Percentiles rank a stretch among this genome's conserved stretches.
These are phyloP conservation scores for Solanum arcanum DNA, from an alignment of 257 asterid genomes.

Conservation along the genomic window DNA sequence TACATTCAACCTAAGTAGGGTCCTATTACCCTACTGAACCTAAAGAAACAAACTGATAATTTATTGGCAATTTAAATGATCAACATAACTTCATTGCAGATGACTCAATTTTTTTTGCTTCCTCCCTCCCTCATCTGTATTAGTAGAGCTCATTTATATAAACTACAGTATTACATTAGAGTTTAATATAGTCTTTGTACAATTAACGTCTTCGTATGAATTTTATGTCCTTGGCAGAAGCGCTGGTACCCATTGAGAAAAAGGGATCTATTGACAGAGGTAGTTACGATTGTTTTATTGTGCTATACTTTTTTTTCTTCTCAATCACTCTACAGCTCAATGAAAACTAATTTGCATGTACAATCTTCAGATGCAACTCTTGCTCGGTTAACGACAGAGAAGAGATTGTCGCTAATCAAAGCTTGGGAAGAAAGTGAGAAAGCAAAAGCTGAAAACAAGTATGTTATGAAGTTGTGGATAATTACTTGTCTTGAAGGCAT, in stretches of 20 bases:
- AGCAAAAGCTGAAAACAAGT: slow-evolving; percentile 86
- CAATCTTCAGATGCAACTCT: slow-evolving; percentile 56
- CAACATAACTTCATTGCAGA: not conserved
- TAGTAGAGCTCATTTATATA: not conserved
- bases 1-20: not conserved
- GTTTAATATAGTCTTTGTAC: not conserved
- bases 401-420: slow-evolving; percentile 56
- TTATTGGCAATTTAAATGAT: not conserved
- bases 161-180: not conserved
- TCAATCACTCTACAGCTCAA: not conserved
- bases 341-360: not conserved
- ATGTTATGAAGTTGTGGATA: not conserved
- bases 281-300: slow-evolving; percentile 3
- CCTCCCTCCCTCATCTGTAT: not conserved
- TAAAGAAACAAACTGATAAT: not conserved
- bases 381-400: slow-evolving; percentile 67
- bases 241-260: slow-evolving; percentile 51
- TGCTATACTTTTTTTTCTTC: not conserved
- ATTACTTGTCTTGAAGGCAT: not conserved
- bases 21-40: not conserved
- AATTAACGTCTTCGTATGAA: not conserved
- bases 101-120: not conserved
- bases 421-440: slow-evolving; percentile 99
- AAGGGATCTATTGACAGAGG: slow-evolving; percentile 76
- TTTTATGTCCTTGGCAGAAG: slow-evolving; percentile 20